phyloP scores from a whole-genome alignment of 129 eudicot species.

The Tagetes patula region DNA sequence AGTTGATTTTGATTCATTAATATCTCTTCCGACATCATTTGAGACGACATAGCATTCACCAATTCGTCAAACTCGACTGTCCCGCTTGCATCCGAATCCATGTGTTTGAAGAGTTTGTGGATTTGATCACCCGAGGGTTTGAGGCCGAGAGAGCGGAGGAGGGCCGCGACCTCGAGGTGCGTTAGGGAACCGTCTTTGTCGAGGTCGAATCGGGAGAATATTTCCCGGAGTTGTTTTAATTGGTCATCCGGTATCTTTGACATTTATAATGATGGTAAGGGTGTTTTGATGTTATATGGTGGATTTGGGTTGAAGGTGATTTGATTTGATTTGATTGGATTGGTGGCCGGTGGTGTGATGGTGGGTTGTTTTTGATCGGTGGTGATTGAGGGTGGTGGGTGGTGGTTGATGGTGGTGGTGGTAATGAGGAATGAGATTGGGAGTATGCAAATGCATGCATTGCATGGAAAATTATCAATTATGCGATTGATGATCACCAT shows the following conservation, averaged over 20 bases:
- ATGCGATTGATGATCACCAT: conserved; percentile 23
- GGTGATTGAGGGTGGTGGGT: background rate
- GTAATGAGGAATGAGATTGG: conserved; percentile 19
- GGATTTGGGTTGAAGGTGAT: background rate
- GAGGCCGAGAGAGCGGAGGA: conserved; percentile 61
- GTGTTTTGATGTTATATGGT: background rate
- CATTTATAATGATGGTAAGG: conserved; percentile 16
- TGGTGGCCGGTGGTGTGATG: conserved; percentile 8
- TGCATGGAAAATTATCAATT: conserved; percentile 22
- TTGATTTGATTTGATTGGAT: background rate
- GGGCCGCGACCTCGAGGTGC: conserved; percentile 64
- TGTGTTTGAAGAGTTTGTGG: conserved; percentile 38
- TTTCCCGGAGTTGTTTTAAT: conserved; percentile 47
- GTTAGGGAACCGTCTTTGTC: conserved; percentile 63
- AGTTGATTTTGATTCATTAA: conserved; percentile 41
- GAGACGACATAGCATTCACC: conserved; percentile 43
- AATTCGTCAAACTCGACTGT: conserved; percentile 56
- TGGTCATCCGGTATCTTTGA: conserved; percentile 42
- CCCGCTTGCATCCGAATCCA: conserved; percentile 62
- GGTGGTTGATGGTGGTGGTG: conserved; percentile 21
- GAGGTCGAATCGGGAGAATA: conserved; percentile 54
- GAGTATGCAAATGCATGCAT: conserved; percentile 28
- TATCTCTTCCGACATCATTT: conserved; percentile 41
- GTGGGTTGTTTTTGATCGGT: background rate
- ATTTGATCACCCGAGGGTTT: conserved; percentile 55